Evolutionary conservation across 495 filamentous ascomycete genomes (phyloP).

Genomic region (Tuber aestivum): DNA sequence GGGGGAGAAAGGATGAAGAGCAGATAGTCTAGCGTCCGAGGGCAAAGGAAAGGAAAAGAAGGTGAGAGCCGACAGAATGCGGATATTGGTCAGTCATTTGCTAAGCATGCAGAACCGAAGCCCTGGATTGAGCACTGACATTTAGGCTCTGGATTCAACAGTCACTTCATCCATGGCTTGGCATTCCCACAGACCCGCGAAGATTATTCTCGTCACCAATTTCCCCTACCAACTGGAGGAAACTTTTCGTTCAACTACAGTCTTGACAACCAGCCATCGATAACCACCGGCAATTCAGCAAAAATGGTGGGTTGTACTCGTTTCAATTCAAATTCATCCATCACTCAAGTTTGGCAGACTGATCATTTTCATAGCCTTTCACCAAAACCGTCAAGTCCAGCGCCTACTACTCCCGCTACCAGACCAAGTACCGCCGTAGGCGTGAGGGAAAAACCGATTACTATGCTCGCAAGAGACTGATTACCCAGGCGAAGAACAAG

Average conservation of each 20-base stretch:
- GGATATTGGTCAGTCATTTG: neutral
- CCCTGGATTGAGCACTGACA: slow-evolving; percentile 1
- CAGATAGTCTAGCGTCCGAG: neutral
- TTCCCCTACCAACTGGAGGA: neutral
- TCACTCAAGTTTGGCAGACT: neutral
- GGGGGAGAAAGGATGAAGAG: neutral
- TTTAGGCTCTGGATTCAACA: neutral
- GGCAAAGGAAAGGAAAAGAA: neutral
- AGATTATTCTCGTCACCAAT: neutral
- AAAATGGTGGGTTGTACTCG: neutral
- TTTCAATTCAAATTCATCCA: neutral
- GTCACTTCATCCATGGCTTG: neutral
- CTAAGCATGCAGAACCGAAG: neutral
- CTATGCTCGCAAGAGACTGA: slow-evolving; percentile 98
- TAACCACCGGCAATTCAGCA: neutral
- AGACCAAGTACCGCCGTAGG: slow-evolving; percentile 99
- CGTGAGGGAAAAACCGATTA: slow-evolving; percentile 98
- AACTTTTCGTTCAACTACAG: neutral
- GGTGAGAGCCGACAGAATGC: neutral
- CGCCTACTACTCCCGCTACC: slow-evolving; percentile 95
- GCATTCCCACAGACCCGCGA: neutral
- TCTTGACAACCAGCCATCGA: neutral
- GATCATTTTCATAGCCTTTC: slow-evolving; percentile 60
- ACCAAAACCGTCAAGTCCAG: slow-evolving; percentile 93
- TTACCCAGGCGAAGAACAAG: slow-evolving; percentile 99